These are phyloP conservation scores for Calonectria hawksworthii DNA, from an alignment of 2,329 filamentous ascomycete genomes.

Conservation along the genomic window DNA sequence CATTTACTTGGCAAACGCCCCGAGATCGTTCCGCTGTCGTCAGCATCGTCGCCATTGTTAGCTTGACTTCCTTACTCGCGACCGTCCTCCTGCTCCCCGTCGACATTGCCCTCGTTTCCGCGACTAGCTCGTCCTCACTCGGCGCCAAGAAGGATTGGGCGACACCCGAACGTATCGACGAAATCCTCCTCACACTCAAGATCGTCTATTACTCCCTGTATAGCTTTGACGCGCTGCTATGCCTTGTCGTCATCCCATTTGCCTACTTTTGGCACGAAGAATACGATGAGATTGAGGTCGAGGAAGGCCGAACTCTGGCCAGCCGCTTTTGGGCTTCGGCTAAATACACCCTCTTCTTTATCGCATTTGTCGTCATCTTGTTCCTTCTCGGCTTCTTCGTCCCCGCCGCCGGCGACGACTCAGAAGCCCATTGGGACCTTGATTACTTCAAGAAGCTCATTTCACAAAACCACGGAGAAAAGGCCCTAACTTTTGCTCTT, in stretches of 20 bases:
- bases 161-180: conserved; percentile 82
- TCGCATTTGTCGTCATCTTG: conserved; percentile 83
- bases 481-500: conserved; percentile 89
- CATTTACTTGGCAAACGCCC: conserved; percentile 91
- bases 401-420: conserved; percentile 79
- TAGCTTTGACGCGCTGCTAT: conserved; percentile 90
- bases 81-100: conserved; percentile 94
- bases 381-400: conserved; percentile 97
- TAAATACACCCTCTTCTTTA: conserved; percentile 91
- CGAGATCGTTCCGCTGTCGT: conserved; percentile 88
- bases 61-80: conserved; percentile 87
- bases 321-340: conserved; percentile 85
- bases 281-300: conserved; percentile 90
- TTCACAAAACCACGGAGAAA: conserved; percentile 85
- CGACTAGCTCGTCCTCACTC: conserved; percentile 80
- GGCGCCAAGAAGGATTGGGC: conserved; percentile 97
- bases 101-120: conserved; percentile 94
- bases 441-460: conserved; percentile 93
- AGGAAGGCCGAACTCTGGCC: conserved; percentile 80
- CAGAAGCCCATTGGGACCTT: conserved; percentile 79
- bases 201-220: conserved; percentile 95
- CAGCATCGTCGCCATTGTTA: conserved; percentile 87
- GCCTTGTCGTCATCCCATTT: conserved; percentile 91
- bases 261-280: conserved; percentile 99
- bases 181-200: conserved; percentile 84